Evolutionary conservation across 345 rosid species (phyloP), one percentile per base, ranked within the genome.

Genomic region (Draba incana): DNA sequence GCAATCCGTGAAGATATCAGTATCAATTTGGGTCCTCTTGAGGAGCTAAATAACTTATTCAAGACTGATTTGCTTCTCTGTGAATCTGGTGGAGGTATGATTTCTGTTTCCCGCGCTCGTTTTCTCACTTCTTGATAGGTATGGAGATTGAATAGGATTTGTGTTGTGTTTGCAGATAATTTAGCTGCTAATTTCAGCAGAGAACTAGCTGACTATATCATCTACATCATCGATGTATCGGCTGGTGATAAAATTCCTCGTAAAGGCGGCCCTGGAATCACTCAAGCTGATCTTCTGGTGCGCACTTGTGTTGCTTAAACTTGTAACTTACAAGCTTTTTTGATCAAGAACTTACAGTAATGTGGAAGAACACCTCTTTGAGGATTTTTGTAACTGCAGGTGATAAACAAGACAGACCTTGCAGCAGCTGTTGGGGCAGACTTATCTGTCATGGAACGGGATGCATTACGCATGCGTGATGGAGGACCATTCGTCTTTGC

Each of bases 1-100:
- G 99, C 99, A 0, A 94, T 94, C 68, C 96, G 95, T 59, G 97
- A 94, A 81, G 97, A 94, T 68, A 94, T 94, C 82, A 94, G 96
- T 78, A 94, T 91, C 61, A 94, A 91, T 73, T 82, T 94, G 41
- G 99, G 99, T 62, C 99, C 96, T 57, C 96, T 91, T 2, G 99
- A 94, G 81, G 99, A 94, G 82, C 89, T 91, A 20, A 86, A 95
- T 10, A 87, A 85, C 79, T 70, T 91, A 68, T 94, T 81, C 81
- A 94, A 84, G 63, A 78, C 99, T 58, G 97, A 91, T 77, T 48
- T 94, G 58, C 90, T 94, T 70, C 97, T 94, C 49, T 94, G 98
- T 65, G 95, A 94, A 87, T 91, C 98, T 15, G 98, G 99, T 30
- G 99, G 98, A 85, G 99, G 96, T 84, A 15, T 53, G 14, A 12